Conservation (phyloP, 768 basidiomycete genomes). For the Auricularia sp. region DNA sequence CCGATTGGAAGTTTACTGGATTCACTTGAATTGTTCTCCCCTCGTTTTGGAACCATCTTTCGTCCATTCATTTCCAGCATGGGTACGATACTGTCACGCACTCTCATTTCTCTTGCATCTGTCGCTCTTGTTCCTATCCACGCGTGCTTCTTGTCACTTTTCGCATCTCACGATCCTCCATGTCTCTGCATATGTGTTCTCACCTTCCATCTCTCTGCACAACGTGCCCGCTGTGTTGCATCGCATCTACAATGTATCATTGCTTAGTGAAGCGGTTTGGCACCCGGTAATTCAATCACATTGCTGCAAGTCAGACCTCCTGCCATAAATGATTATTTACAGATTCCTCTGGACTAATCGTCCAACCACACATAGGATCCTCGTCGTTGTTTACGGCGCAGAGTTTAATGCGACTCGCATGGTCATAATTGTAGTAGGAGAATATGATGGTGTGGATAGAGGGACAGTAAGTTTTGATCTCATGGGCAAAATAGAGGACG, state of each 20-base stretch:
- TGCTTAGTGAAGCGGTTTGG: neutral
- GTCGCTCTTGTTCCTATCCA: neutral
- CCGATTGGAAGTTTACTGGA: slow-evolving; percentile 66
- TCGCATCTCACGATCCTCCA: slow-evolving; percentile 7
- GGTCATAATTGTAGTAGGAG: neutral
- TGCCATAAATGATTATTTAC: neutral
- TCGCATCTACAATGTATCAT: slow-evolving; percentile 2
- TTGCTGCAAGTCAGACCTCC: neutral
- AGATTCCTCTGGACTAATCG: neutral
- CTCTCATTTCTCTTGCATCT: neutral
- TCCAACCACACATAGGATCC: neutral
- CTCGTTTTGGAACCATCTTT: slow-evolving; percentile 4
- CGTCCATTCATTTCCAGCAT: slow-evolving; percentile 16
- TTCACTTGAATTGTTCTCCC: slow-evolving; percentile 31
- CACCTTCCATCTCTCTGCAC: slow-evolving; percentile 3
- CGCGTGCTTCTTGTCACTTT: slow-evolving; percentile 2
- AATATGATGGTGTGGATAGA: neutral
- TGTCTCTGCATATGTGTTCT: slow-evolving; percentile 5
- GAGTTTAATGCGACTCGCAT: neutral
- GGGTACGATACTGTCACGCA: slow-evolving; percentile 6
- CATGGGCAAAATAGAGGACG: neutral
- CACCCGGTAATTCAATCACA: neutral
- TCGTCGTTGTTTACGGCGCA: neutral
- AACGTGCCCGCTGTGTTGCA: neutral
- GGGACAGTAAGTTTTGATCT: neutral